These are phyloP conservation scores for Spergularia azorica DNA, from an alignment of 179 eudicot genomes.

Conservation along the genomic window DNA sequence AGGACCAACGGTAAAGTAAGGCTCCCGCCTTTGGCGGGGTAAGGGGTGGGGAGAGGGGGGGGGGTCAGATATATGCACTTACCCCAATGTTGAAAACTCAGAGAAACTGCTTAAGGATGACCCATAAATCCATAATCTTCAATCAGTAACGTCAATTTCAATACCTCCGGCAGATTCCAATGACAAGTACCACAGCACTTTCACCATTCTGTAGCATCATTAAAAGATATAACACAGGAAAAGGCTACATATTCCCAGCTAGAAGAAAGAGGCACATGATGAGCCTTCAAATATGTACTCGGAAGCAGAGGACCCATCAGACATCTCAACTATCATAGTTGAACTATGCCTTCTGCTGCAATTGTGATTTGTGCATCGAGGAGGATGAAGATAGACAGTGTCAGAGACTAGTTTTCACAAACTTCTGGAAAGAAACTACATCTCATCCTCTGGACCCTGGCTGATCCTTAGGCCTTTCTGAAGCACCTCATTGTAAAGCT, in stretches of 20 bases:
- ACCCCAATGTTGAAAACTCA: too few species aligned
- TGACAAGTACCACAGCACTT: too few species aligned
- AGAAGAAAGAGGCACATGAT: not conserved
- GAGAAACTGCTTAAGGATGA: too few species aligned
- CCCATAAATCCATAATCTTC: too few species aligned
- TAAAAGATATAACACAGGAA: too few species aligned
- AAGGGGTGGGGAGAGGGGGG: too few species aligned
- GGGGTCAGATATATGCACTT: too few species aligned
- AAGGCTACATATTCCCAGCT: too few species aligned
- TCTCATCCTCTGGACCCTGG: not conserved
- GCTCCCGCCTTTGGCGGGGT: too few species aligned
- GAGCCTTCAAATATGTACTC: not conserved
- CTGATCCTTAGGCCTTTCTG: slow-evolving; percentile 29
- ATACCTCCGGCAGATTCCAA: not conserved
- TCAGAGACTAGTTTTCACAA: slow-evolving; percentile 18
- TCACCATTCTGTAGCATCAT: too few species aligned
- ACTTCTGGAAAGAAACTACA: slow-evolving; percentile 23
- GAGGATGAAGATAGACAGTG: not conserved
- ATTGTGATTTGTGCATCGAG: not conserved
- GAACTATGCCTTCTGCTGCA: not conserved
- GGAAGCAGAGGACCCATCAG: not conserved
- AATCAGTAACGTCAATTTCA: too few species aligned
- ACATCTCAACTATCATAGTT: not conserved
- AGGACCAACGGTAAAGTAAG: too few species aligned
- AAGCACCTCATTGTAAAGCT: slow-evolving; percentile 45